A percentile compares a stretch with the other conserved stretches of the same genome.
These are phyloP conservation scores for Fibroporia radiculosa DNA, from an alignment of 768 basidiomycete species.

Conservation along the genomic window DNA sequence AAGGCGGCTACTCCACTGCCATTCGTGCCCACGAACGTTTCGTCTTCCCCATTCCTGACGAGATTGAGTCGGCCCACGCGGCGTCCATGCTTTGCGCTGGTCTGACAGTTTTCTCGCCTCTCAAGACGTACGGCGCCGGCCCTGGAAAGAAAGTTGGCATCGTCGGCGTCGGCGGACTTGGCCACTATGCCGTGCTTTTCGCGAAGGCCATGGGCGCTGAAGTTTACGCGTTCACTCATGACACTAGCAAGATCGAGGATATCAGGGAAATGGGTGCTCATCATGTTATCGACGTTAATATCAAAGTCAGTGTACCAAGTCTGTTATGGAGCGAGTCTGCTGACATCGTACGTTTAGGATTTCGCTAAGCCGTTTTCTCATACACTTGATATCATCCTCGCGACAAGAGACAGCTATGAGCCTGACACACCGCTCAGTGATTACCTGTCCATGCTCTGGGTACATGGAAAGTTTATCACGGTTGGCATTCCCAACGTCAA, in stretches of 20 bases:
- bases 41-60: constrained; percentile 51
- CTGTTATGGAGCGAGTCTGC: neutral
- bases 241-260: constrained; percentile 43
- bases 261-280: constrained; percentile 51
- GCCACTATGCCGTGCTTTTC: constrained; percentile 32
- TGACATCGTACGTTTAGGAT: constrained; percentile 21
- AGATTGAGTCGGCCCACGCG: constrained; percentile 41
- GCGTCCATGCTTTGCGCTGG: constrained; percentile 63
- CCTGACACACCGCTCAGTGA: constrained; percentile 19
- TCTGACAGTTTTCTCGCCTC: constrained; percentile 53
- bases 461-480: constrained; percentile 47
- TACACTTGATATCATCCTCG: constrained; percentile 44
- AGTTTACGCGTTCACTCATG: constrained; percentile 52
- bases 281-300: constrained; percentile 40
- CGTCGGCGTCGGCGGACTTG: constrained; percentile 58
- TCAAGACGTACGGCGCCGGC: constrained; percentile 44
- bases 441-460: constrained; percentile 36
- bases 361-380: constrained; percentile 29
- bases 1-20: constrained; percentile 40
- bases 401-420: constrained; percentile 17
- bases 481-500: constrained; percentile 48
- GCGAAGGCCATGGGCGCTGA: constrained; percentile 50
- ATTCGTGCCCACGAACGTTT: constrained; percentile 44
- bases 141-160: constrained; percentile 61
- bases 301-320: too few species aligned